A percentile compares a stretch with the other conserved stretches of the same genome.
Conservation (phyloP, 192 early-diverging fungal genomes). For the Entomortierella lignicola region DNA sequence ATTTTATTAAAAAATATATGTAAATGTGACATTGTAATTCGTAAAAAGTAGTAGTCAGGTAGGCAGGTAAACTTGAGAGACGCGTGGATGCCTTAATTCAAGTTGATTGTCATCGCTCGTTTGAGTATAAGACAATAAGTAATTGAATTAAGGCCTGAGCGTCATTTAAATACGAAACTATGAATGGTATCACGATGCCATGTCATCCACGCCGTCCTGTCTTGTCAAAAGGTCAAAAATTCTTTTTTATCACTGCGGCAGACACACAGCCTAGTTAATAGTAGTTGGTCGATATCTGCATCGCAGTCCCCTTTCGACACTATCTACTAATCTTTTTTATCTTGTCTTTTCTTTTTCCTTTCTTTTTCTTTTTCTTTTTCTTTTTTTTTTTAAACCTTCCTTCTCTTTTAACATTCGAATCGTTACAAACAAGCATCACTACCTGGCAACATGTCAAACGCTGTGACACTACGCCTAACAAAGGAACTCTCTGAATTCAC, state of each 20-base stretch:
- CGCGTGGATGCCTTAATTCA: too few species aligned
- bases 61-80: too few species aligned
- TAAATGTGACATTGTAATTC: too few species aligned
- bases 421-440: neutral
- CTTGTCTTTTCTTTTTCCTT: neutral
- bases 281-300: neutral
- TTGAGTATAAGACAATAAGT: too few species aligned
- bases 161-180: too few species aligned
- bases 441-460: slow-evolving; percentile 33
- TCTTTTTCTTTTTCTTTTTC: slow-evolving; percentile 2
- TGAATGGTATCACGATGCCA: too few species aligned
- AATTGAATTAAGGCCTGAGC: too few species aligned
- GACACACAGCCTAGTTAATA: neutral
- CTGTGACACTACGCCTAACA: slow-evolving; percentile 46
- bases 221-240: too few species aligned
- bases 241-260: neutral
- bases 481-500: slow-evolving; percentile 52
- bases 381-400: neutral
- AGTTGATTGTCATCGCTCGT: too few species aligned
- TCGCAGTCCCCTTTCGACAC: neutral
- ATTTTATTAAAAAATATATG: too few species aligned
- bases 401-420: slow-evolving; percentile 7
- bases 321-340: neutral
- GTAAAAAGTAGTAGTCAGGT: too few species aligned
- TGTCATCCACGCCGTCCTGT: too few species aligned